Conservation (phyloP, 352 stramenopile genomes). For the Hyphochytrium catenoides region DNA sequence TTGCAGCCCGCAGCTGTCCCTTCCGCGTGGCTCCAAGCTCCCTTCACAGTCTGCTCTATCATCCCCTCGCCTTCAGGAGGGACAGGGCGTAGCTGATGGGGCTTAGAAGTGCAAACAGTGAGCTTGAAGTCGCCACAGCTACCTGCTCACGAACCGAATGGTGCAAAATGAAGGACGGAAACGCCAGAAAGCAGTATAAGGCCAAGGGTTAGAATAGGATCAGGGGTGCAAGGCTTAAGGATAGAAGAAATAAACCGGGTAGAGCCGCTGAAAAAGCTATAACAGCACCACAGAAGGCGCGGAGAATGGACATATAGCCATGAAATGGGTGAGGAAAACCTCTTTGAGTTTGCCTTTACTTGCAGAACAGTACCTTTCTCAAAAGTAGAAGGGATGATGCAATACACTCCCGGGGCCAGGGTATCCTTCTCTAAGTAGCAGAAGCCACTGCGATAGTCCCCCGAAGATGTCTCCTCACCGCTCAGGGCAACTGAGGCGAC, state of each 20-base stretch:
- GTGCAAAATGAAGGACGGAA: slow-evolving; percentile 27
- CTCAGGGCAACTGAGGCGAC: slow-evolving; percentile 18
- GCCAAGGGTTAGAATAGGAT: too few relatives aligned
- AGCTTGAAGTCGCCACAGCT: too few relatives aligned
- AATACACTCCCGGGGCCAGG: slow-evolving; percentile 14
- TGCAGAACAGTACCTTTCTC: too few relatives aligned
- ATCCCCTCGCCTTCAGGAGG: slow-evolving; percentile 26
- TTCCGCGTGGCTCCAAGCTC: slow-evolving; percentile 21
- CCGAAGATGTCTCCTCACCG: slow-evolving; percentile 24
- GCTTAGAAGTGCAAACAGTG: too few relatives aligned
- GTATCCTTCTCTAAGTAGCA: slow-evolving; percentile 29
- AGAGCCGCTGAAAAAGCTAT: too few relatives aligned
- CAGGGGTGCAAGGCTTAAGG: too few relatives aligned
- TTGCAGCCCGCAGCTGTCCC: slow-evolving; percentile 38
- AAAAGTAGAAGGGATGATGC: slow-evolving; percentile 49
- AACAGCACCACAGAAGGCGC: too few relatives aligned
- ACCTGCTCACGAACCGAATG: slow-evolving; percentile 24
- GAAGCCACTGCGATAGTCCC: slow-evolving; percentile 46
- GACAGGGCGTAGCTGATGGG: slow-evolving; percentile 15
- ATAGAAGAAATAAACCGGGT: too few relatives aligned
- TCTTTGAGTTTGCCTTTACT: too few relatives aligned
- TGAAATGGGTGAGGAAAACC: too few relatives aligned
- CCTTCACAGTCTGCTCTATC: slow-evolving; percentile 15
- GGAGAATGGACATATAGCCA: too few relatives aligned
- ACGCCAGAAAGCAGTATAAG: slow-evolving; percentile 14